These are phyloP conservation scores for Phytopythium mirpurense DNA, from an alignment of 352 stramenopile genomes.

Conservation along the genomic window DNA sequence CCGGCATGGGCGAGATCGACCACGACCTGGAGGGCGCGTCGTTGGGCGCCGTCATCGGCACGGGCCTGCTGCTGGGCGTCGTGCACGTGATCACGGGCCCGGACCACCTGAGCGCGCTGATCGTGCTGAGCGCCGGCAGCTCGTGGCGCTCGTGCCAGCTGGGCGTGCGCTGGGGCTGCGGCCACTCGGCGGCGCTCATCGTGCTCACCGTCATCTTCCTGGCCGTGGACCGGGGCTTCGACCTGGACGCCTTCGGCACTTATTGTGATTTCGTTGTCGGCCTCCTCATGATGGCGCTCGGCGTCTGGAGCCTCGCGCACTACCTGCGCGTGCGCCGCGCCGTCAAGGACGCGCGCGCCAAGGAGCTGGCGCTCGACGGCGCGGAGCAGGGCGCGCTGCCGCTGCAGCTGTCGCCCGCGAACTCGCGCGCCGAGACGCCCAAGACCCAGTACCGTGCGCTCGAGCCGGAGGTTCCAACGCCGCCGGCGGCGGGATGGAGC, in stretches of 20 bases:
- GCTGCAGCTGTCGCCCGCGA: conserved; percentile 1
- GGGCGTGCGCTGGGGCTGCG: conserved; percentile 81
- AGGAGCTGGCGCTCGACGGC: background rate
- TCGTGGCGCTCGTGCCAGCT: conserved; percentile 67
- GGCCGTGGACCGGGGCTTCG: conserved; percentile 30
- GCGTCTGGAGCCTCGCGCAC: conserved; percentile 33
- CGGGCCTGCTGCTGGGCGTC: conserved; percentile 42
- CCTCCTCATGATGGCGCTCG: conserved; percentile 49
- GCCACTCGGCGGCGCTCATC: conserved; percentile 79
- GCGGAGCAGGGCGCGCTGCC: background rate
- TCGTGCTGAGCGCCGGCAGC: conserved; percentile 72
- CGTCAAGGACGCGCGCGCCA: conserved; percentile 4
- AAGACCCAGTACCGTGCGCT: conserved; percentile 3
- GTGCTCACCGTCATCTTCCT: conserved; percentile 58
- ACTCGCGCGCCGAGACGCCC: background rate
- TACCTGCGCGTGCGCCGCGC: conserved; percentile 29
- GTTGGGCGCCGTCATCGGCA: conserved; percentile 39
- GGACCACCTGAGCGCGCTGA: conserved; percentile 86
- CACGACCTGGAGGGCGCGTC: conserved; percentile 25
- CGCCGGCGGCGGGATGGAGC: conserved; percentile 10
- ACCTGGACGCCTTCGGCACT: conserved; percentile 32
- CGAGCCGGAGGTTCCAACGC: conserved; percentile 2
- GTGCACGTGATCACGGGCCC: conserved; percentile 63
- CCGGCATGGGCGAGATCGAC: conserved; percentile 27
- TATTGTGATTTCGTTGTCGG: conserved; percentile 59